phyloP scores from a whole-genome alignment of 495 filamentous ascomycete genomes.

The Penicillium argentinense region DNA sequence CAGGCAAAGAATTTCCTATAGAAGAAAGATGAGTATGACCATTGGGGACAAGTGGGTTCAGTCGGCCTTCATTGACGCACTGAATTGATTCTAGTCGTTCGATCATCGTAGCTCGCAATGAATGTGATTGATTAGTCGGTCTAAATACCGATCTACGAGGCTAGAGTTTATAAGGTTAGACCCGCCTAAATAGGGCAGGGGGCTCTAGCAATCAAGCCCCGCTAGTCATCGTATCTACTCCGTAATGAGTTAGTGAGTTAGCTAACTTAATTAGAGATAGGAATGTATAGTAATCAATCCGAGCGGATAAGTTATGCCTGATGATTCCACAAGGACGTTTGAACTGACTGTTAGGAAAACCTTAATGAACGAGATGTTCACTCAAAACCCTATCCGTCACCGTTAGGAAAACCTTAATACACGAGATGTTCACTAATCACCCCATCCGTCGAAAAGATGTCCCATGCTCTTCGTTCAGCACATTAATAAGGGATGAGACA shows the following conservation, averaged over 20 bases:
- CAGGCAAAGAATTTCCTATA: background rate
- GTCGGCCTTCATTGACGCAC: slow-evolving; percentile 4
- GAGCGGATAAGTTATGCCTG: slow-evolving; percentile 12
- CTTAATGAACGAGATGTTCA: background rate
- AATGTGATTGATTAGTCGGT: slow-evolving; percentile 3
- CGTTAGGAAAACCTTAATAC: background rate
- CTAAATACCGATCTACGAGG: background rate
- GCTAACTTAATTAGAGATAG: slow-evolving; percentile 9
- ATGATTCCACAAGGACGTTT: slow-evolving; percentile 5
- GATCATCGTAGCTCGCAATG: slow-evolving; percentile 4
- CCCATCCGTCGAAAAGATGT: background rate
- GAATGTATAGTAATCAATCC: slow-evolving; percentile 19
- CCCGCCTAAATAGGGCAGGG: background rate
- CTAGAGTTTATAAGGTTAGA: background rate
- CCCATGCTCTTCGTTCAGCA: background rate
- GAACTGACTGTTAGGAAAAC: background rate
- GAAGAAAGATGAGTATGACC: background rate
- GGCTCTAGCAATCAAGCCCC: background rate
- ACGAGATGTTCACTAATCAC: background rate
- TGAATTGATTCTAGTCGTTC: slow-evolving; percentile 6
- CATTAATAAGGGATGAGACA: slow-evolving; percentile 1
- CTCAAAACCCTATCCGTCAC: background rate
- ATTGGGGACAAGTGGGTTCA: slow-evolving; percentile 1
- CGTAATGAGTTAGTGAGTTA: slow-evolving; percentile 11
- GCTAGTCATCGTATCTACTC: background rate